Conservation (phyloP, 225 moss, liverwort and hornwort species). For the Lunularia cruciata region DNA sequence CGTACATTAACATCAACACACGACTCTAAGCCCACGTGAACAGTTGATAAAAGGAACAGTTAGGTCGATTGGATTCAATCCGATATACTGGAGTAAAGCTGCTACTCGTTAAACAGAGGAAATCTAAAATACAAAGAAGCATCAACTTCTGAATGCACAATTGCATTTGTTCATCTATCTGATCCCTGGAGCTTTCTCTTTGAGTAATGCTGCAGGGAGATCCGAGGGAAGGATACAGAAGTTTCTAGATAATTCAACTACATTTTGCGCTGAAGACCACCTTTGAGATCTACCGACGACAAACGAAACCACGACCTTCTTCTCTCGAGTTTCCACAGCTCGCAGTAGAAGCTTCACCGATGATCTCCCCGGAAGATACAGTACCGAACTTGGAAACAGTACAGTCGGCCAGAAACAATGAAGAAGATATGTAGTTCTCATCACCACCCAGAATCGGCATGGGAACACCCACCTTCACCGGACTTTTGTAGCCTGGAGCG, state of each 20-base stretch:
- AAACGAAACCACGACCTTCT: slow-evolving; percentile 38
- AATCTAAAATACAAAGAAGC: not conserved
- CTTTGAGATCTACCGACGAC: slow-evolving; percentile 35
- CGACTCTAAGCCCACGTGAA: too few relatives aligned
- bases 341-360: slow-evolving; percentile 12
- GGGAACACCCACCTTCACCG: slow-evolving; percentile 39
- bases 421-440: slow-evolving; percentile 26
- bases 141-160: not conserved
- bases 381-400: slow-evolving; percentile 42
- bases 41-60: too few relatives aligned
- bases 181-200: slow-evolving; percentile 6
- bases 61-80: too few relatives aligned
- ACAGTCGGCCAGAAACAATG: slow-evolving; percentile 43
- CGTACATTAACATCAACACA: too few relatives aligned
- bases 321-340: slow-evolving; percentile 26
- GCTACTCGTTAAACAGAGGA: too few relatives aligned
- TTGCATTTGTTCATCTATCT: not conserved
- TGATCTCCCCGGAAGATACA: slow-evolving; percentile 9
- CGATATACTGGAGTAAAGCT: too few relatives aligned
- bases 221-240: too few relatives aligned
- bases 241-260: too few relatives aligned
- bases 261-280: too few relatives aligned
- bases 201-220: not conserved
- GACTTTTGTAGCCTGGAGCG: slow-evolving; percentile 36
- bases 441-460: slow-evolving; percentile 54